These are phyloP conservation scores for Biscogniauxia mediterranea DNA, from an alignment of 2,329 filamentous ascomycete genomes.

Conservation along the genomic window DNA sequence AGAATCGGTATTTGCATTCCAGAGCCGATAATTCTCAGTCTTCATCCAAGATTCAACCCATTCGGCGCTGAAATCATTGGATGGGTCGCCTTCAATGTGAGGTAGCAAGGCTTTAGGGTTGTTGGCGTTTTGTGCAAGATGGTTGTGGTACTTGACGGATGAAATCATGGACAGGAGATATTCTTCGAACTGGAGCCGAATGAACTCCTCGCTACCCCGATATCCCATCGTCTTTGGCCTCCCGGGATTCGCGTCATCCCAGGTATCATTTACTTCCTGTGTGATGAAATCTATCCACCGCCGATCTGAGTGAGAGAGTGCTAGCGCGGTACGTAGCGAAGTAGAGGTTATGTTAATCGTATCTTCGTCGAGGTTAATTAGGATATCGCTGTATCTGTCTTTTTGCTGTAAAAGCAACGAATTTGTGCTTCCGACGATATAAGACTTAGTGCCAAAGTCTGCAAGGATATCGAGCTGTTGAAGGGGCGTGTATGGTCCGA, in stretches of 20 bases:
- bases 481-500: conserved; percentile 93
- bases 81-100: conserved; percentile 78
- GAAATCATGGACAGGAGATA: conserved; percentile 89
- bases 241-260: conserved; percentile 87
- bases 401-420: conserved; percentile 90
- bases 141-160: conserved; percentile 83
- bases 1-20: conserved; percentile 75
- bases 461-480: conserved; percentile 94
- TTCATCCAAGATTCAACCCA: conserved; percentile 85
- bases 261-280: conserved; percentile 90
- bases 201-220: conserved; percentile 94
- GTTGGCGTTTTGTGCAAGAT: conserved; percentile 51
- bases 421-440: conserved; percentile 96
- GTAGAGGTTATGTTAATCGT: conserved; percentile 80
- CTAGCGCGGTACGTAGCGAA: conserved; percentile 71
- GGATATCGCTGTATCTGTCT: conserved; percentile 91
- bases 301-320: conserved; percentile 81
- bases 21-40: conserved; percentile 90
- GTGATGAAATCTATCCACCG: conserved; percentile 97
- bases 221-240: conserved; percentile 95
- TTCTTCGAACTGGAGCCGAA: conserved; percentile 94
- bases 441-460: conserved; percentile 92
- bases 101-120: conserved; percentile 62
- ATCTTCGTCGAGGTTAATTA: conserved; percentile 92
- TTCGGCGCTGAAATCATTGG: conserved; percentile 76